These are phyloP conservation scores for Agrostemma githago DNA, from an alignment of 148 eudicot species.

Conservation along the genomic window DNA sequence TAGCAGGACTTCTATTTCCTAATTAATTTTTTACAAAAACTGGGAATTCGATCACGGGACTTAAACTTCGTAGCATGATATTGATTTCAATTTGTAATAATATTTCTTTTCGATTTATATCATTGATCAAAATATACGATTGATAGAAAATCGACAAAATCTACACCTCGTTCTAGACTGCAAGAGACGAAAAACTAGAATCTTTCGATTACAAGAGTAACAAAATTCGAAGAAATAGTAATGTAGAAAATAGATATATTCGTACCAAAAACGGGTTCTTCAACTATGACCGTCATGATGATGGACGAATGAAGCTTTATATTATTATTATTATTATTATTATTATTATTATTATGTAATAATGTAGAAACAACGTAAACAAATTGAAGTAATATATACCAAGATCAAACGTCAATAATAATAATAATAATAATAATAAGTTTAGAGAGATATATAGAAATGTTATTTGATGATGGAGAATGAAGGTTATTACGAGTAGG, in stretches of 20 bases:
- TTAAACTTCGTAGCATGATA: too few species aligned
- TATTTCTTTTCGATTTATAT: too few species aligned
- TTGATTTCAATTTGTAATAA: too few species aligned
- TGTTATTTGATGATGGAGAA: background rate
- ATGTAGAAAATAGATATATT: background rate
- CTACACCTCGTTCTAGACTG: too few species aligned
- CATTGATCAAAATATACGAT: too few species aligned
- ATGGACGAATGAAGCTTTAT: background rate
- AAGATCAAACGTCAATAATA: background rate
- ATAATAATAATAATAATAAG: background rate
- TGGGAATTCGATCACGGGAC: background rate
- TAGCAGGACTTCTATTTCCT: too few species aligned
- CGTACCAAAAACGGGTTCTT: slow-evolving; percentile 36
- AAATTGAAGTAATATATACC: too few species aligned
- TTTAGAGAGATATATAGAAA: background rate
- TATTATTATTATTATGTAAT: background rate
- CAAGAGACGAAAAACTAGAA: too few species aligned
- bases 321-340: background rate
- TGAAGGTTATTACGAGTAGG: background rate
- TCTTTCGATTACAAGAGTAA: too few species aligned
- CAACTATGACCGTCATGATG: slow-evolving; percentile 32
- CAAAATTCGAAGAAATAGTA: too few species aligned
- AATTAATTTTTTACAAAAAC: too few species aligned
- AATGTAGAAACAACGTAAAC: background rate
- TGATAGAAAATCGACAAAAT: too few species aligned